phyloP scores from a whole-genome alignment of 1,284 basidiomycete species.

The Puccinia horiana region DNA sequence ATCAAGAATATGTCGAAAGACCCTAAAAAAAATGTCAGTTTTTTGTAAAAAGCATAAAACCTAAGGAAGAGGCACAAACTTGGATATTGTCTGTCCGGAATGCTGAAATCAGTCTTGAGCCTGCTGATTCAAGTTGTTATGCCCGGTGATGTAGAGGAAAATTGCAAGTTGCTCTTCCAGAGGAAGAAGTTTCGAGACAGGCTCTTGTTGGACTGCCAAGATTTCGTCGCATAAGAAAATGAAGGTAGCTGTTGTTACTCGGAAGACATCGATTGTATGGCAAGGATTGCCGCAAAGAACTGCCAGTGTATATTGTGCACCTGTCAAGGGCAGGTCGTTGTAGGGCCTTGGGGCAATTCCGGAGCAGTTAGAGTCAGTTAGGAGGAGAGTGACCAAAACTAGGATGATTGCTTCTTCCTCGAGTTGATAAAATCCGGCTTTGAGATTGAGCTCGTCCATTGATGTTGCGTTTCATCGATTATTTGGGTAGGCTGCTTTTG shows the following conservation, averaged over 20 bases:
- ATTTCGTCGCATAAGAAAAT: neutral
- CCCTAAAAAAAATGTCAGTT: neutral
- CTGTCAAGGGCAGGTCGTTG: neutral
- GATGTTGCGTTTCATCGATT: too few relatives aligned
- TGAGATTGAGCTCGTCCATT: too few relatives aligned
- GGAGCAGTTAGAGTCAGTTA: too few relatives aligned
- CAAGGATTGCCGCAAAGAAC: neutral
- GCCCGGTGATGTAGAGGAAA: neutral
- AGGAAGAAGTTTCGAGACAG: neutral
- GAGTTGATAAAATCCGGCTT: too few relatives aligned
- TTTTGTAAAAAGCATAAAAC: too few relatives aligned
- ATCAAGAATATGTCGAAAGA: conserved; percentile 31
- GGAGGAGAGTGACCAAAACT: too few relatives aligned
- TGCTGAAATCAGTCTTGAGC: conserved; percentile 50
- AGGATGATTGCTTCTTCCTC: too few relatives aligned
- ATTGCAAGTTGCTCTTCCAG: neutral
- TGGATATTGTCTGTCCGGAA: conserved; percentile 51
- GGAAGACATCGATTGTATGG: neutral
- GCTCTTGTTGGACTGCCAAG: neutral
- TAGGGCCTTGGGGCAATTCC: neutral
- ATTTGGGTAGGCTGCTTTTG: too few relatives aligned
- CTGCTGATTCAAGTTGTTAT: conserved; percentile 6
- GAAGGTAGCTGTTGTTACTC: neutral
- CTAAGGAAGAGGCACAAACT: too few relatives aligned
- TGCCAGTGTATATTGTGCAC: neutral